Evolutionary conservation across 371 early-diverging fungal species (phyloP).

Genomic region (Circinella umbellata): DNA sequence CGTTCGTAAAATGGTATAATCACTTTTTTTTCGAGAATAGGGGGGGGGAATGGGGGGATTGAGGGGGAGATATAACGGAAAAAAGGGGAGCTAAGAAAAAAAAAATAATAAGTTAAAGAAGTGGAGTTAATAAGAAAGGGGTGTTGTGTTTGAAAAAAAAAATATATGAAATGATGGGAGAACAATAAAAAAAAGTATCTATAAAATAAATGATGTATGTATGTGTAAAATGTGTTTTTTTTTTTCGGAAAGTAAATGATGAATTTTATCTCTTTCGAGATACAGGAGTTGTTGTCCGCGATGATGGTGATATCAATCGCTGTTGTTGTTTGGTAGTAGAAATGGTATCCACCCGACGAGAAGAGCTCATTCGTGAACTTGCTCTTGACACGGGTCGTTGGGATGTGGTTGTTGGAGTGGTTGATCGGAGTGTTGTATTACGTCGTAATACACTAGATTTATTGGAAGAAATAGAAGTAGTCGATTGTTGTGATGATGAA

Average conservation of each 20-base stretch:
- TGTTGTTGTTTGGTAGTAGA: slow-evolving; percentile 7
- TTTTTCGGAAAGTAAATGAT: not conserved
- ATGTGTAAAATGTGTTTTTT: too few species aligned
- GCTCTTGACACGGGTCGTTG: not conserved
- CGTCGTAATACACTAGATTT: not conserved
- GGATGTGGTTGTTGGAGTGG: not conserved
- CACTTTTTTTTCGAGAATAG: slow-evolving; percentile 6
- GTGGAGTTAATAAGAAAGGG: not conserved
- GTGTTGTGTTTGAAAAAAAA: slow-evolving; percentile 1
- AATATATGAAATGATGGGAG: slow-evolving; percentile 2
- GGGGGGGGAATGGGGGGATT: not conserved
- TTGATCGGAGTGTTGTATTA: not conserved
- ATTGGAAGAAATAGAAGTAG: not conserved
- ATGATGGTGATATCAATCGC: not conserved
- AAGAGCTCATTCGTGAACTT: slow-evolving; percentile 4
- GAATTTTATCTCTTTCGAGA: slow-evolving; percentile 8
- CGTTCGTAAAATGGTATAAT: not conserved
- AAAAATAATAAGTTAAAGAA: not conserved
- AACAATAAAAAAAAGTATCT: slow-evolving; percentile 2
- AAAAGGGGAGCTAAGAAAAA: not conserved
- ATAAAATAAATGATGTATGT: not conserved
- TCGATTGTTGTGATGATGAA: not conserved
- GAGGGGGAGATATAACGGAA: not conserved
- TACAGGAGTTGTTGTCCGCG: not conserved
- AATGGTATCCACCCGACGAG: slow-evolving; percentile 6